Evolutionary conservation across 176 grass and related monocot genomes (phyloP).

Genomic region (Triticum monococcum): DNA sequence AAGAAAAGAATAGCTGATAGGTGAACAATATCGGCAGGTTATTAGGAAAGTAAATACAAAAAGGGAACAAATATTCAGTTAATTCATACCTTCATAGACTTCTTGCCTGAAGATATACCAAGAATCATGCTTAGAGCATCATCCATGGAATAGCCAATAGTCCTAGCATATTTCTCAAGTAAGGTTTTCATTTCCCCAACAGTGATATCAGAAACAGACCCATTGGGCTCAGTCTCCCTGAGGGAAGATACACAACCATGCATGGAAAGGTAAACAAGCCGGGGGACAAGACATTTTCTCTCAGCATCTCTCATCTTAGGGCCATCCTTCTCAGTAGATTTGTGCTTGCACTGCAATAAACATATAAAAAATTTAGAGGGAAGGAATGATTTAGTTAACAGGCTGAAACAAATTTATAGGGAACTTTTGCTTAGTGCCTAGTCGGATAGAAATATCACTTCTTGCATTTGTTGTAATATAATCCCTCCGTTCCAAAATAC

Average conservation of each 20-base stretch:
- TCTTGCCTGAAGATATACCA: slow-evolving; percentile 66
- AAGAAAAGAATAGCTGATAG: background rate
- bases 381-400: background rate
- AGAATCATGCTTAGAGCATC: slow-evolving; percentile 73
- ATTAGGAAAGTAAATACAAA: slow-evolving; percentile 16
- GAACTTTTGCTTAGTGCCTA: background rate
- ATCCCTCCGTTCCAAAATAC: too few relatives aligned
- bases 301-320: slow-evolving; percentile 52
- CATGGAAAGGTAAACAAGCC: slow-evolving; percentile 80
- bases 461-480: background rate
- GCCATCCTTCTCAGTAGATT: slow-evolving; percentile 44
- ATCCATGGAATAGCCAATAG: slow-evolving; percentile 81
- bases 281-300: slow-evolving; percentile 82
- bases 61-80: background rate
- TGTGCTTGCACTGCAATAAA: slow-evolving; percentile 58
- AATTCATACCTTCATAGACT: slow-evolving; percentile 63
- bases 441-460: background rate
- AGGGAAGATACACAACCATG: slow-evolving; percentile 39
- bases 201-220: slow-evolving; percentile 46
- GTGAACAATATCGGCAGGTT: background rate
- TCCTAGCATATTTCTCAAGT: slow-evolving; percentile 86
- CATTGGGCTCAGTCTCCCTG: slow-evolving; percentile 54
- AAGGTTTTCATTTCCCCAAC: slow-evolving; percentile 62
- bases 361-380: background rate
- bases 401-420: background rate